Base-by-base conservation (phyloP, 768 basidiomycete genomes). In the Lactifluus pinguis region DNA sequence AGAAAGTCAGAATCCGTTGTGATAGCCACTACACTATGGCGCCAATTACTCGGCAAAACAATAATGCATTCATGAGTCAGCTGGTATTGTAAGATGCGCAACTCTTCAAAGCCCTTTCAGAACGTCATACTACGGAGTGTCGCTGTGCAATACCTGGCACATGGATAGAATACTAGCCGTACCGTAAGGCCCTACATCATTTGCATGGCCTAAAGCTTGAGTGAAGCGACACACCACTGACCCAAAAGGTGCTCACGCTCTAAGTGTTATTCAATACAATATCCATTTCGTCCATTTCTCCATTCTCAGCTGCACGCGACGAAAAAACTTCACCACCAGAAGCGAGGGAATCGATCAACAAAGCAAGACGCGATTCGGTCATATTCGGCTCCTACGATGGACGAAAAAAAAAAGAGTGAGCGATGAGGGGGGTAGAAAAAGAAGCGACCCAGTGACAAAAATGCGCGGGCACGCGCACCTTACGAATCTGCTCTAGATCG, bases 321-420 rank as follows among this genome's bases (percentile, higher is more conserved):
- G 74, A 77, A 68, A 88, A 90, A 1, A 89, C 81, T 29, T 89
- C 85, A 1, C 87, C 83, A 3, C 90, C 89, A 1, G 87, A 82
- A 8, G 87, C 88, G 57, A 93, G 74, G 0, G 91, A 90, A 68
- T 93, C 89, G 63, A 94, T 88, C 41, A 94, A 78, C 53, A 94
- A 69, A 0, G 83, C 79, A 3, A 94, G 76, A 5, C 86, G 79
- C 14, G 89, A 82, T 2, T 79, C 77, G 0, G 83, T 83, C 62
- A 93, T 75, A 59, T 84, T 85, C 0, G 86, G 85, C 70, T 93
- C 82, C 80, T 83, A 17, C 25, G 17, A 44, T 44, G 39, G 39
- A 15, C 25, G n/a, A 29, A 39, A 6, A 47, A 9, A 34, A 25
- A 25, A 6, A 47, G 3, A 34, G 38, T 62, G 39, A 41, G 50